These are phyloP conservation scores for Arachis monticola DNA, from an alignment of 331 rosid genomes.

Conservation along the genomic window DNA sequence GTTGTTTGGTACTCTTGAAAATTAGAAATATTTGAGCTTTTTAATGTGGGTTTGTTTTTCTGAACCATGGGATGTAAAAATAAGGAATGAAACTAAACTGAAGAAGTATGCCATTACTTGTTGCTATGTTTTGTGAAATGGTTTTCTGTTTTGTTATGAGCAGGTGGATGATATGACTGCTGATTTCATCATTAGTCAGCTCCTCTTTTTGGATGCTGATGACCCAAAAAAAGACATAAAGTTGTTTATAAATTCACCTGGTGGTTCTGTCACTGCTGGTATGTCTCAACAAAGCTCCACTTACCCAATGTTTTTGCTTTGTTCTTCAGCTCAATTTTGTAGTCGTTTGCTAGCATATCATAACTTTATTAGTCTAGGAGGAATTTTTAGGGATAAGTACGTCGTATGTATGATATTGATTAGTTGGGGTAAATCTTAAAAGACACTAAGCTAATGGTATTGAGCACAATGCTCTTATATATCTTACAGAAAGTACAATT, in stretches of 20 bases:
- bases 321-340: conserved; percentile 13
- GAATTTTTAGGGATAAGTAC: background rate
- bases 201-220: conserved; percentile 88
- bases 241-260: conserved; percentile 92
- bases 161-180: conserved; percentile 96
- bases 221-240: conserved; percentile 81
- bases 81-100: conserved; percentile 19
- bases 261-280: conserved; percentile 98
- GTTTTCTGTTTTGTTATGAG: conserved; percentile 35
- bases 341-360: background rate
- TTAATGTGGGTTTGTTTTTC: conserved; percentile 19
- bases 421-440: conserved; percentile 10
- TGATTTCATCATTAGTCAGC: conserved; percentile 88
- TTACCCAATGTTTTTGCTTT: background rate
- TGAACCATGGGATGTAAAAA: background rate
- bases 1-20: background rate
- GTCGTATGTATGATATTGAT: conserved; percentile 4
- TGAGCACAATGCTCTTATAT: background rate
- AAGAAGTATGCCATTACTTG: conserved; percentile 6
- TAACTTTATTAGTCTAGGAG: conserved; percentile 4
- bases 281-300: conserved; percentile 29
- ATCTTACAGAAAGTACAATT: background rate
- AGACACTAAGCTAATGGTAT: background rate
- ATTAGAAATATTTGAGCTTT: background rate
- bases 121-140: background rate